Evolutionary conservation across 2,329 filamentous ascomycete species (phyloP), one percentile per base, ranked within the genome.

Genomic region (Teratosphaeria destructans): DNA sequence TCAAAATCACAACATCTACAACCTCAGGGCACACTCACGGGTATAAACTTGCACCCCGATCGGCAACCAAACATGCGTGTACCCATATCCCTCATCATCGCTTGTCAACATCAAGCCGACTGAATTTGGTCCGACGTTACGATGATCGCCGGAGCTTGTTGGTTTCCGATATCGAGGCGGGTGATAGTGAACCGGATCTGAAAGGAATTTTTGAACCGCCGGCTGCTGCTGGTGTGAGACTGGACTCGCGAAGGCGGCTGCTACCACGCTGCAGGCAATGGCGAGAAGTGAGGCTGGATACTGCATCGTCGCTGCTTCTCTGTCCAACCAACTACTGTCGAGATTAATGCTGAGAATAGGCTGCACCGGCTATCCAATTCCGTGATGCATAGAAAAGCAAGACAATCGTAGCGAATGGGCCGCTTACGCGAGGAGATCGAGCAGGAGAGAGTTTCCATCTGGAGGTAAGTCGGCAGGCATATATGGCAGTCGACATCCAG

Each of bases 11-110:
- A 35, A 12, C 32, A 37, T 49, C 29, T 43, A 32, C 2, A 16
- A 43, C n/a, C 16, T 4, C 7, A 32, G 39, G 27, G 4, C 5
- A 27, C 27, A 64, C 66, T 32, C 61, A 72, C 70, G 65, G 19
- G 65, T 66, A 26, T 60, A 65, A 11, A 72, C 54, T 12, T 63
- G 63, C 59, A 63, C 58, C 12, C 67, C 65, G n/a, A 71, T 54
- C 7, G 70, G 70, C 43, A 72, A 54, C 70, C 68, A 72, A 12
- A 70, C 55, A 59, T 70, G 70, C 49, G 43, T 23, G 16, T 61
- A 53, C 23, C 65, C 61, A n/a, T 65, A 60, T 23, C 60, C 63
- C 4, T 55, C 56, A 34, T 57, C 57, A 12, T 56, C 59, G 19
- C 43, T 62, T 26, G 65, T 71, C 47, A 72, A 66, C 12, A 71